Conservation (phyloP, 345 rosid genomes). For the Salix suchowensis region DNA sequence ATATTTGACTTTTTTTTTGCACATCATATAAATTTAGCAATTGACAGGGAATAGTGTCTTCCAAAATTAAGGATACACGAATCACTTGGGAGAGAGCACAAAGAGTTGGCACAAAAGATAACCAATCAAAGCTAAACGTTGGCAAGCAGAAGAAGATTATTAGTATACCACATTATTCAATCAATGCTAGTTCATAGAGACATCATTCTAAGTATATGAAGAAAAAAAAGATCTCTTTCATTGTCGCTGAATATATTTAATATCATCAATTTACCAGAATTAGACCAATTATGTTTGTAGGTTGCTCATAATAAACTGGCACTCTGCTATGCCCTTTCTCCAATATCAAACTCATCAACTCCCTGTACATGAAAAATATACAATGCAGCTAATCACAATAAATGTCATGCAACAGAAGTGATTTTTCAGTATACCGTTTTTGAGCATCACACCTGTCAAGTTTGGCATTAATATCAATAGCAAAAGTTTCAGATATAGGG, state of each 20-base stretch:
- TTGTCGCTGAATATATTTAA: neutral
- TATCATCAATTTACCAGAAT: conserved; percentile 50
- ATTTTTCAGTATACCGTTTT: conserved; percentile 5
- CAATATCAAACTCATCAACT: conserved; percentile 70
- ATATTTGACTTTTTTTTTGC: neutral
- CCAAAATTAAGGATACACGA: neutral
- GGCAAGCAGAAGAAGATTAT: neutral
- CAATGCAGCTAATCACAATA: conserved; percentile 7
- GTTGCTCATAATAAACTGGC: conserved; percentile 89
- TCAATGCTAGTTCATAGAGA: neutral
- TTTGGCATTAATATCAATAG: conserved; percentile 73
- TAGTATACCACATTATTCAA: neutral
- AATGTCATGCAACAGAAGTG: conserved; percentile 11
- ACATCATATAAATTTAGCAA: neutral
- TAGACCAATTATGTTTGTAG: conserved; percentile 85
- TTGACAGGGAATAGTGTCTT: neutral
- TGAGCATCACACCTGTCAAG: conserved; percentile 61
- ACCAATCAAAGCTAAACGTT: neutral
- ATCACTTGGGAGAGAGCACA: neutral
- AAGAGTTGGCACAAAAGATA: neutral
- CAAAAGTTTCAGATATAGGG: conserved; percentile 71
- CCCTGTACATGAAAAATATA: conserved; percentile 37
- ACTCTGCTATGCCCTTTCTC: conserved; percentile 98
- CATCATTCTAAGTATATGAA: neutral
- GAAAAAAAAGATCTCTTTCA: neutral